Evolutionary conservation across 2,329 filamentous ascomycete species (phyloP).

Genomic region (Beauveria medogensis): DNA sequence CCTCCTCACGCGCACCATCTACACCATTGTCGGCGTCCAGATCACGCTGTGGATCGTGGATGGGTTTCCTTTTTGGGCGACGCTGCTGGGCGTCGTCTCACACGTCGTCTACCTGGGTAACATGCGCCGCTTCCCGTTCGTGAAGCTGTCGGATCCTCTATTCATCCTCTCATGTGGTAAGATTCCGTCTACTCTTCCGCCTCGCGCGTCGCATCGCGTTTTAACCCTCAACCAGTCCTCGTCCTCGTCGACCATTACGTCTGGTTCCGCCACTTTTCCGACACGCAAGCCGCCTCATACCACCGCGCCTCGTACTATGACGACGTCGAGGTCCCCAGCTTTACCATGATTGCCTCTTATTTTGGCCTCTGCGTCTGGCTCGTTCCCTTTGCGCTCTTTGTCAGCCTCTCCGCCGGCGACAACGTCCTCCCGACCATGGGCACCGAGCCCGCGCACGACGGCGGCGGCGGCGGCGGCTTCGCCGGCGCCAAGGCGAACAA

Average conservation of each 20-base stretch:
- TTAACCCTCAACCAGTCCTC: conserved; percentile 43
- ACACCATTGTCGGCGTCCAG: conserved; percentile 68
- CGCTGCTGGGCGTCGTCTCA: conserved; percentile 65
- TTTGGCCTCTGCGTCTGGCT: conserved; percentile 97
- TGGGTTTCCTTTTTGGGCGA: conserved; percentile 71
- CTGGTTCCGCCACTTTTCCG: conserved; percentile 91
- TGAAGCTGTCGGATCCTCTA: conserved; percentile 78
- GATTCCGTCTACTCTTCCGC: conserved; percentile 20
- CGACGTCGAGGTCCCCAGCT: conserved; percentile 60
- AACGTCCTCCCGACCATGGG: conserved; percentile 93
- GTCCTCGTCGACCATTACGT: conserved; percentile 88
- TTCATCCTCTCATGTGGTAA: conserved; percentile 77
- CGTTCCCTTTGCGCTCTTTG: conserved; percentile 89
- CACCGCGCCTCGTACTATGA: conserved; percentile 56
- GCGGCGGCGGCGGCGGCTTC: conserved; percentile 32
- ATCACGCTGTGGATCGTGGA: conserved; percentile 70
- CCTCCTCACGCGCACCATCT: conserved; percentile 78
- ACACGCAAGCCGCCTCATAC: conserved; percentile 49
- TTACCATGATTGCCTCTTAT: conserved; percentile 91
- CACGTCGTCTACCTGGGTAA: conserved; percentile 87
- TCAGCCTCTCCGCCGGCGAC: conserved; percentile 86
- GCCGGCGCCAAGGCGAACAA: conserved; percentile 19
- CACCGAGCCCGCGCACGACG: conserved; percentile 43
- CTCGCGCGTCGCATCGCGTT: neutral
- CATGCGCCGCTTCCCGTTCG: conserved; percentile 64